Evolutionary conservation across 148 eudicot species (phyloP).

Genomic region (Chenopodium quinoa): DNA sequence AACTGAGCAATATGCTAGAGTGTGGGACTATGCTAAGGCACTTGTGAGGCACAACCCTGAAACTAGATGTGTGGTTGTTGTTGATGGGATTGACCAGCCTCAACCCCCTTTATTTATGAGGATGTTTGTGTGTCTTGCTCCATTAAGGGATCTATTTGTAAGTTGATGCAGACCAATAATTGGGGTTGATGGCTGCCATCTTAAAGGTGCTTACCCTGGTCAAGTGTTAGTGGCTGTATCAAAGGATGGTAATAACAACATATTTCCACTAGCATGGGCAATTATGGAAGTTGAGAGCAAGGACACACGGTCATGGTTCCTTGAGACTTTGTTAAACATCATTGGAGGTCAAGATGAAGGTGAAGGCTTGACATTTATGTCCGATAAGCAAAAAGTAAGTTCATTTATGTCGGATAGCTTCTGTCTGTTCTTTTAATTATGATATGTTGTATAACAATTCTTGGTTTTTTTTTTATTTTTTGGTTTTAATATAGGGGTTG

Average conservation of each 20-base stretch:
- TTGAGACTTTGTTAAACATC: not conserved
- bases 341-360: not conserved
- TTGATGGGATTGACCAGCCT: not conserved
- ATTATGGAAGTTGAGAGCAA: slow-evolving; percentile 14
- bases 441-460: not conserved
- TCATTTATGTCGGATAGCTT: not conserved
- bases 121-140: not conserved
- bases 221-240: not conserved
- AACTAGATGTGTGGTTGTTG: not conserved
- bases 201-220: not conserved
- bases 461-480: not conserved
- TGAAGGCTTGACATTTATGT: not conserved
- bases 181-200: slow-evolving; percentile 21
- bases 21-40: slow-evolving; percentile 8
- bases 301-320: not conserved
- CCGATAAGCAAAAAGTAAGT: not conserved
- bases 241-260: slow-evolving; percentile 16
- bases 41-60: not conserved
- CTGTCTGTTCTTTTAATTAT: not conserved
- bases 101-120: slow-evolving; percentile 1
- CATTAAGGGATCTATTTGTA: slow-evolving; percentile 1
- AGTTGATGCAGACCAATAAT: slow-evolving; percentile 5
- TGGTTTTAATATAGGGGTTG: not conserved
- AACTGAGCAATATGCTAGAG: not conserved
- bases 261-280: not conserved